Conservation (phyloP, 2,329 filamentous ascomycete genomes). For the Penicillium sp. region DNA sequence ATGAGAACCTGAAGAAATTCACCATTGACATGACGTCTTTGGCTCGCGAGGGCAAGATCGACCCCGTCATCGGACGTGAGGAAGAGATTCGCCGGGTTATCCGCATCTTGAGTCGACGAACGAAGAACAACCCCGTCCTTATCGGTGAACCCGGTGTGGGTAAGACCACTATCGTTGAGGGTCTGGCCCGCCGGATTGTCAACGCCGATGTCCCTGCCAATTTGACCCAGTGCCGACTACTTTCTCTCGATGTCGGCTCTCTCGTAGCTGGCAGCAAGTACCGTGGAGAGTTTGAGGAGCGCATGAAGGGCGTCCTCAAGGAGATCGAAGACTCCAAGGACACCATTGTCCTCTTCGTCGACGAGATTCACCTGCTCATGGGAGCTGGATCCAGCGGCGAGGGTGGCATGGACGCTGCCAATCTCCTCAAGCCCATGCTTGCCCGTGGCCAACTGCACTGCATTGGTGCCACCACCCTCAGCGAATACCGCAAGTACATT, state of each 20-base stretch:
- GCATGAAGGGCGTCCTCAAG: constrained; percentile 98
- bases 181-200: constrained; percentile 91
- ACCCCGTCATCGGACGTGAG: constrained; percentile 94
- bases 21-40: constrained; percentile 98
- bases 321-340: constrained; percentile 95
- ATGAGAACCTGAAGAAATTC: constrained; percentile 96
- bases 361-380: constrained; percentile 99
- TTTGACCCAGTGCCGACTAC: constrained; percentile 87
- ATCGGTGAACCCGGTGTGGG: constrained; percentile 98
- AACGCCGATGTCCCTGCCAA: constrained; percentile 97
- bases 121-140: constrained; percentile 98
- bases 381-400: constrained; percentile 92
- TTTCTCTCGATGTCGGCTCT: constrained; percentile 93
- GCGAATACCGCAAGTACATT: constrained; percentile 97
- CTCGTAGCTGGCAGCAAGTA: constrained; percentile 98
- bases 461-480: constrained; percentile 93
- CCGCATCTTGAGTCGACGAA: constrained; percentile 87
- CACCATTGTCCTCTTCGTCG: constrained; percentile 96
- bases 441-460: constrained; percentile 96
- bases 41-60: constrained; percentile 96
- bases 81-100: constrained; percentile 93
- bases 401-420: constrained; percentile 98
- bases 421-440: constrained; percentile 97
- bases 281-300: constrained; percentile 96
- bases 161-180: constrained; percentile 97